These are phyloP conservation scores for Ophiostoma piceae DNA, from an alignment of 2,329 filamentous ascomycete genomes.

Conservation along the genomic window DNA sequence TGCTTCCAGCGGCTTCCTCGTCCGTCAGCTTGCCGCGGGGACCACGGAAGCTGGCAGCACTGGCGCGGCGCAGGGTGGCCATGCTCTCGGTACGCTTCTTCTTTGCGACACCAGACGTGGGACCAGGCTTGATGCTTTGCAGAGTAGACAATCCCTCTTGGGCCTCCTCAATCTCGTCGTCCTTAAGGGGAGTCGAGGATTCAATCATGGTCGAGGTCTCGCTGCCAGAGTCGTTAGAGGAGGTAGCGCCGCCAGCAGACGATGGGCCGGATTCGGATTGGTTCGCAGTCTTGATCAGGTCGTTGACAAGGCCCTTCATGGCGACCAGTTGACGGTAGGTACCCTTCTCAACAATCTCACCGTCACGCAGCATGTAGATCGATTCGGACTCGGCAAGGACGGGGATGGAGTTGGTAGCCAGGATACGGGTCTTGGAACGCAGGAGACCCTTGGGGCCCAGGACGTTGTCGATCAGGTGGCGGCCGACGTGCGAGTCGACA, in stretches of 20 bases:
- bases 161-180: slow-evolving; percentile 68
- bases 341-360: slow-evolving; percentile 77
- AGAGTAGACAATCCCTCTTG: slow-evolving; percentile 73
- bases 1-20: slow-evolving; percentile 69
- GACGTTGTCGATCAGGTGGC: slow-evolving; percentile 91
- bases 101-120: slow-evolving; percentile 38
- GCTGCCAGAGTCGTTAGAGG: slow-evolving; percentile 39
- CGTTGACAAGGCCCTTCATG: slow-evolving; percentile 85
- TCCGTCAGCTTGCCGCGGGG: slow-evolving; percentile 78
- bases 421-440: slow-evolving; percentile 77
- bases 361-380: slow-evolving; percentile 78
- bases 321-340: slow-evolving; percentile 88
- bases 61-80: slow-evolving; percentile 80
- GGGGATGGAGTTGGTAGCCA: slow-evolving; percentile 92
- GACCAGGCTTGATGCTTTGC: slow-evolving; percentile 62
- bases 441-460: slow-evolving; percentile 80
- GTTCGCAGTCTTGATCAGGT: slow-evolving; percentile 72
- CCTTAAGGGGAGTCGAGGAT: slow-evolving; percentile 51
- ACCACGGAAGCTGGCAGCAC: slow-evolving; percentile 82
- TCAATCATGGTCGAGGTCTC: slow-evolving; percentile 56
- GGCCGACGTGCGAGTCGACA: slow-evolving; percentile 95
- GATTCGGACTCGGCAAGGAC: slow-evolving; percentile 85
- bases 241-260: slow-evolving; percentile 29
- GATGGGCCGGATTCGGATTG: slow-evolving; percentile 47
- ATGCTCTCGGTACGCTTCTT: slow-evolving; percentile 60